A percentile compares a stretch with the other conserved stretches of the same genome.
These are phyloP conservation scores for Aspergillus neotritici DNA, from an alignment of 2,329 filamentous ascomycete genomes.

Conservation along the genomic window DNA sequence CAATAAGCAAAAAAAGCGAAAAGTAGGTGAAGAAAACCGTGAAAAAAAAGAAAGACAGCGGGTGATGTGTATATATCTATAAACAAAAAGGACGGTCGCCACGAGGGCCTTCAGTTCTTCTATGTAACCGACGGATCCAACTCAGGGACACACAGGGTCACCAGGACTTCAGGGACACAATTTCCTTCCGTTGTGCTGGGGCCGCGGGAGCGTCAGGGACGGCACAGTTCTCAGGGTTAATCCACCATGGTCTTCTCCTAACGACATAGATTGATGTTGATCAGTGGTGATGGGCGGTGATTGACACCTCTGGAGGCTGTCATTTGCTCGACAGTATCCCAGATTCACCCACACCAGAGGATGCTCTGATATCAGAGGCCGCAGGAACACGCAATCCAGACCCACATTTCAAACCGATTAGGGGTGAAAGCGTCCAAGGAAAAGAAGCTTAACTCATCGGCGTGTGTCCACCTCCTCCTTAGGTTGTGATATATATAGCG, in stretches of 20 bases:
- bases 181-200: conserved; percentile 3
- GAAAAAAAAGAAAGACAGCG: neutral
- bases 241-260: conserved; percentile 11
- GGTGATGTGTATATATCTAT: neutral
- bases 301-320: conserved; percentile 6
- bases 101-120: conserved; percentile 5
- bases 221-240: conserved; percentile 2
- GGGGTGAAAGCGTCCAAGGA: conserved; percentile 1
- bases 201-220: conserved; percentile 1
- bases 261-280: conserved; percentile 7
- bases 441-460: conserved; percentile 12
- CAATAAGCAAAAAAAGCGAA: neutral
- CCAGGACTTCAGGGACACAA: conserved; percentile 1
- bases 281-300: conserved; percentile 14
- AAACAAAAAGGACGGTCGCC: neutral
- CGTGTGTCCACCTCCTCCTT: neutral
- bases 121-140: neutral
- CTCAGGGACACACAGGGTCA: no score
- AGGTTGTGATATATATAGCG: conserved; percentile 7
- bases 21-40: conserved; percentile 7
- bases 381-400: conserved; percentile 17
- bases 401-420: conserved; percentile 13
- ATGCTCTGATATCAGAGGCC: conserved; percentile 13
- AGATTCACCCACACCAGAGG: conserved; percentile 3
- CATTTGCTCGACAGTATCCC: conserved; percentile 7